Percentiles rank a stretch among this genome's conserved stretches.
phyloP scores from a whole-genome alignment of 2,329 filamentous ascomycete species.

The Colletotrichum tamarilloi region DNA sequence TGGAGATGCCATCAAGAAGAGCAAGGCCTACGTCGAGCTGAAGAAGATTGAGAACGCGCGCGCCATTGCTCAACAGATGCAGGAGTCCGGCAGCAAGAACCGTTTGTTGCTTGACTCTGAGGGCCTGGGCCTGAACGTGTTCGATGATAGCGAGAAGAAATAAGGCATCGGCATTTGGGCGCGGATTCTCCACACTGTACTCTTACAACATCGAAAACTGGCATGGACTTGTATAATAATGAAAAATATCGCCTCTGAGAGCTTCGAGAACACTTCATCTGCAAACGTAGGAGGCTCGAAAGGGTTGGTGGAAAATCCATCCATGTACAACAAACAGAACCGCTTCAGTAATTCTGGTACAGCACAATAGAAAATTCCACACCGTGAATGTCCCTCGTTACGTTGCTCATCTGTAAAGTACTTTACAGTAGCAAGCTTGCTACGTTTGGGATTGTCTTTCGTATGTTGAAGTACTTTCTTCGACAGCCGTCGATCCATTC shows the following conservation, averaged over 20 bases:
- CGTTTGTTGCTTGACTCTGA: constrained; percentile 93
- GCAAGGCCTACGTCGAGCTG: constrained; percentile 93
- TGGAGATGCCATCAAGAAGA: constrained; percentile 99
- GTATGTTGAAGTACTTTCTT: background rate
- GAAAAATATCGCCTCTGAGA: constrained; percentile 28
- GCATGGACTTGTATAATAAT: constrained; percentile 33
- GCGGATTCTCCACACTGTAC: constrained; percentile 61
- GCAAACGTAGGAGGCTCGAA: background rate
- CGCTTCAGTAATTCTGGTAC: background rate
- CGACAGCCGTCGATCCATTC: background rate
- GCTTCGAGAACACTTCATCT: constrained; percentile 5
- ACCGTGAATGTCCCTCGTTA: background rate
- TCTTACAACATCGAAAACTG: constrained; percentile 12
- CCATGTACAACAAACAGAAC: background rate
- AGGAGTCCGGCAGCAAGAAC: constrained; percentile 88
- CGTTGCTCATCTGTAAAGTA: background rate
- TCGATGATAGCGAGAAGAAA: constrained; percentile 63
- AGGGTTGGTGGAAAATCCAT: background rate
- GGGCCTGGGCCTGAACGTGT: constrained; percentile 91
- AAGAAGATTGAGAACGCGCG: constrained; percentile 98
- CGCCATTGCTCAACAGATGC: constrained; percentile 86
- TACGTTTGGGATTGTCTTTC: background rate
- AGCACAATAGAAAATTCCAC: background rate
- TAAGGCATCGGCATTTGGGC: constrained; percentile 41
- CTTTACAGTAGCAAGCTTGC: background rate